Evolutionary conservation across 331 rosid genomes (phyloP), one percentile per base, ranked within the genome.

Genomic region (Rosa hybrid): DNA sequence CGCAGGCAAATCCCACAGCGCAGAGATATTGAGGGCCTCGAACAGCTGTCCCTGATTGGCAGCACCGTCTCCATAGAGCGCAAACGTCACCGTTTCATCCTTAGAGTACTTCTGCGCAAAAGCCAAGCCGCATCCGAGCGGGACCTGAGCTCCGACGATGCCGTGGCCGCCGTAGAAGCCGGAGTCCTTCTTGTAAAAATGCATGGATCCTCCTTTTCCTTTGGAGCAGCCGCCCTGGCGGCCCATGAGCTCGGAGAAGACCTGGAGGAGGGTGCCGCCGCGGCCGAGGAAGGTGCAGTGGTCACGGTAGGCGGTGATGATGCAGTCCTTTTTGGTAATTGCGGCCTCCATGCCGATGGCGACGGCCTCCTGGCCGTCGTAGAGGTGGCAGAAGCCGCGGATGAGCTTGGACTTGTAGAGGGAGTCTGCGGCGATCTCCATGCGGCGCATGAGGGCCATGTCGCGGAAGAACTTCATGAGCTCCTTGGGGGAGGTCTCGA

Each of bases 141-240:
- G 99, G 5, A 95, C 67, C 86, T 95, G 98, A 78, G 99, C 99
- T 18, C 98, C 98, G 17, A 93, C 98, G 27, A 95, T 95, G 0
- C 99, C 98, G 20, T 95, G 99, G 0, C 98, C 99, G 7, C 99
- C 98, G 50, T 81, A 95, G 68, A 95, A 95, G 18, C 92, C 89
- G 23, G 85, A 39, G 0, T 91, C 90, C 86, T 95, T 95, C 84
- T 76, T 89, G 70, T 95, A 95, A 60, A 95, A 93, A 74, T 95
- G 99, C 99, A 95, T 95, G 2, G 99, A 95, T 4, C 99, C 99
- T 23, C 99, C 98, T 65, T 91, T 95, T 2, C 99, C 99, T 3
- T 81, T 90, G 1, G 99, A 87, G 78, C 99, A 89, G 1, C 99
- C 99, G 38, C 9, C 90, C 42, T 30, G 57, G 14, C 97, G 91